Evolutionary conservation across 331 rosid genomes (phyloP), one percentile per base, ranked within the genome.

Genomic region (Prunus yedoensis): DNA sequence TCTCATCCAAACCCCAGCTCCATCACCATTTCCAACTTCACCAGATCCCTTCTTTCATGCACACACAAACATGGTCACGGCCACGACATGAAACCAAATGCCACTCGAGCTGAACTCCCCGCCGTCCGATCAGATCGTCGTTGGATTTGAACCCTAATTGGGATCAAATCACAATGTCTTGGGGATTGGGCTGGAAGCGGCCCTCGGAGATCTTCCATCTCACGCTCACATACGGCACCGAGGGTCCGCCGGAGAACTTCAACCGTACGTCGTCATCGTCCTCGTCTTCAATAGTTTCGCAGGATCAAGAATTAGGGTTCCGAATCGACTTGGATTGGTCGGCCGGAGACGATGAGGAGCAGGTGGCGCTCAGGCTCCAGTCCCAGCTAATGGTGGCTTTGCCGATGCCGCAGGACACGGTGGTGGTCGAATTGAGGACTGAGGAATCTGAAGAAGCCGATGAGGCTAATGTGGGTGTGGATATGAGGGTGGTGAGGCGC

Each of bases 111-210:
- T 63, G 66, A 49, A 47, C 50, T 67, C 45, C 17, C 43, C 14
- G 30, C 27, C 20, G 53, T 28, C 38, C 30, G 76, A 72, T 80
- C 81, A 68, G 80, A 77, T 71, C 79, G 64, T 75, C 38, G 53
- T 47, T 66, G 68, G 59, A 64, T 74, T 68, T 73, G 69, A 73
- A 58, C 62, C 68, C 74, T 51, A 66, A 68, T 66, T 74, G 66
- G 11, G 75, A 57, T 60, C 35, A 46, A 56, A 71, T 50, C 35
- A 74, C 82, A 88, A 94, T 94, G 98, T 86, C 96, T 64, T 94
- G 98, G 98, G 95, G 96, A 10, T 80, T 94, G 85, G 97, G 97
- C 38, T 94, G 98, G 98, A 94, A 94, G 88, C 87, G 96, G 49
- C 81, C 91, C 8, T 91, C 94, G 2, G 98, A 94, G 91, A 81